Conservation (phyloP, 2,329 filamentous ascomycete genomes). For the Sporothrix euskadiensis region DNA sequence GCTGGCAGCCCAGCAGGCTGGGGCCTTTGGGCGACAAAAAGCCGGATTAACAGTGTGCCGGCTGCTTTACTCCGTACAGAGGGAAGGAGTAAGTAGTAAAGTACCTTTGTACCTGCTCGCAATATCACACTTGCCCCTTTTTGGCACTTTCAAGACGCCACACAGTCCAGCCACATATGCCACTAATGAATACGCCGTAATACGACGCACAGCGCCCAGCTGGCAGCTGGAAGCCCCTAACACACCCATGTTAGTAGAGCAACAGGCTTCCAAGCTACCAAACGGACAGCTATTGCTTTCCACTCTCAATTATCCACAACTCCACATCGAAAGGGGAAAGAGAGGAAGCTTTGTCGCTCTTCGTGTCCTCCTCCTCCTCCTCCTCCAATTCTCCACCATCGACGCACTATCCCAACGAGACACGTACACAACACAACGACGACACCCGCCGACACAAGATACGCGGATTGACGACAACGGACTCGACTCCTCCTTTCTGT, state of each 20-base stretch:
- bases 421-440: constrained; percentile 13
- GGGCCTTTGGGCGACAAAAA: constrained; percentile 5
- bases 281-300: constrained; percentile 22
- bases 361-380: neutral
- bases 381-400: neutral
- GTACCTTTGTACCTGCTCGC: neutral
- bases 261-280: neutral
- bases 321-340: constrained; percentile 1
- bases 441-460: neutral
- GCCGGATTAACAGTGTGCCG: constrained; percentile 7
- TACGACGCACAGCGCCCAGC: neutral
- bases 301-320: constrained; percentile 3
- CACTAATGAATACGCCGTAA: neutral
- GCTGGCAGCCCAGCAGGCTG: neutral
- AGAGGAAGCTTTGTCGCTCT: neutral
- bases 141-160: neutral
- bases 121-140: neutral
- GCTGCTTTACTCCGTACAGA: neutral
- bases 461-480: neutral
- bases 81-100: too few relatives aligned
- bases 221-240: constrained; percentile 12
- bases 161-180: constrained; percentile 5
- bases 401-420: constrained; percentile 7
- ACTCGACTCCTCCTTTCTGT: neutral
- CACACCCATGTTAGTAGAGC: neutral